A percentile compares a stretch with the other conserved stretches of the same genome.
Evolutionary conservation across 495 filamentous ascomycete species (phyloP).

Genomic region (Polyplosphaeria fusca): DNA sequence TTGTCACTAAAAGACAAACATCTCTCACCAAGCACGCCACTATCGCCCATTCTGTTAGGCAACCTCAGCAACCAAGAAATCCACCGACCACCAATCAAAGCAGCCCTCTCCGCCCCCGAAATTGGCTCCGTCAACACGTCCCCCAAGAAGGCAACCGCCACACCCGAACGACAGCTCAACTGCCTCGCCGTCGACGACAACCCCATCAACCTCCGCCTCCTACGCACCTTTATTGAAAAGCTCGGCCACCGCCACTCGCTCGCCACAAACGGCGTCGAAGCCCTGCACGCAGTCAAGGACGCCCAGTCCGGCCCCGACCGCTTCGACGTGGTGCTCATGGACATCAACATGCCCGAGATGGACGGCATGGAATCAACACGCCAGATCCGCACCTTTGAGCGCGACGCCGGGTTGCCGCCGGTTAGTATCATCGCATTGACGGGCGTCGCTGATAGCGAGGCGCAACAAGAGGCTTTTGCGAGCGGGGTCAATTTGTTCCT

Average conservation of each 20-base stretch:
- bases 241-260: slow-evolving; percentile 50
- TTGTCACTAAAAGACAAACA: slow-evolving; percentile 21
- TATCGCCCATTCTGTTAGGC: background rate
- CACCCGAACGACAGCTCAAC: slow-evolving; percentile 1
- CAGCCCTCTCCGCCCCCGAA: slow-evolving; percentile 12
- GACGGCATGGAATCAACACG: slow-evolving; percentile 34
- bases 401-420: slow-evolving; percentile 31
- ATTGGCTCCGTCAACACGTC: background rate
- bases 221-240: slow-evolving; percentile 55
- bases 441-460: slow-evolving; percentile 59
- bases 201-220: slow-evolving; percentile 63
- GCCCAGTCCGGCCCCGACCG: slow-evolving; percentile 31
- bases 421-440: slow-evolving; percentile 68
- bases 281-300: slow-evolving; percentile 53
- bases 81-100: slow-evolving; percentile 1
- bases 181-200: slow-evolving; percentile 75
- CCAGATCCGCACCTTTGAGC: slow-evolving; percentile 53
- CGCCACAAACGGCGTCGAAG: slow-evolving; percentile 58
- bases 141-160: background rate
- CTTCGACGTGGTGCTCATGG: slow-evolving; percentile 60
- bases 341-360: slow-evolving; percentile 62
- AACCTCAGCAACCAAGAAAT: background rate
- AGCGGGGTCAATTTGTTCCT: slow-evolving; percentile 70
- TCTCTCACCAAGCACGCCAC: background rate
- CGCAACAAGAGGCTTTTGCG: slow-evolving; percentile 63